Evolutionary conservation across 2,329 filamentous ascomycete genomes (phyloP), one percentile per base, ranked within the genome.

Genomic region (Leptographium procerum): DNA sequence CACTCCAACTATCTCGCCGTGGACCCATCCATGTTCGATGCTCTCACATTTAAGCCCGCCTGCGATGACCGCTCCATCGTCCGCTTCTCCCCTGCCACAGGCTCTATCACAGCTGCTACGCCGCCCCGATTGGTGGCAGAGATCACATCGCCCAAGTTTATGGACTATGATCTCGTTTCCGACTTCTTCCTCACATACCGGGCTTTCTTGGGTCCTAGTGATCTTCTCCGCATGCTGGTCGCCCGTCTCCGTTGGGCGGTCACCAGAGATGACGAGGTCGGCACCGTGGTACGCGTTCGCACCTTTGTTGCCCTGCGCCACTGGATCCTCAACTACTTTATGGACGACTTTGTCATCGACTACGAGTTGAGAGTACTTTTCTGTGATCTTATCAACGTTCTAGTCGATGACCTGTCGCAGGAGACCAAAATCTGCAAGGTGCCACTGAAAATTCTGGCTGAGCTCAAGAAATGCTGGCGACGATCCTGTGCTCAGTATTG

Each of bases 151-250:
- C 90, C 94, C 19, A 91, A 85, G 55, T 96, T 97, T 69, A 83
- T 99, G 67, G 92, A 99, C 70, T 99, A 99, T 69, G 92, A 97
- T 67, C 80, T 99, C 6, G 83, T 99, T 5, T 97, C 94, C 1
- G 94, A 99, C 70, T 99, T 99, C 72, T 99, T 99, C 67, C 81
- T 99, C 26, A 97, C 94, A 0, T 99, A 90, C 68, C 88, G 94
- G 54, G 82, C 88, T 3, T 99, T 96, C 68, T 77, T 99, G 60
- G 85, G 89, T 14, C 78, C 88, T 0, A 77, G 79, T 24, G 87
- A 92, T 65, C 78, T 99, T 4, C 79, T 96, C 26, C 84, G 85
- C 52, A 90, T 96, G 77, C 78, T 99, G 19, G 80, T 97, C 62
- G 87, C 91, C 2, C 84, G 94, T 22, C 74, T 99, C 56, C 80